phyloP scores from a whole-genome alignment of 306 rosid genomes.

The Medicago ruthenica region DNA sequence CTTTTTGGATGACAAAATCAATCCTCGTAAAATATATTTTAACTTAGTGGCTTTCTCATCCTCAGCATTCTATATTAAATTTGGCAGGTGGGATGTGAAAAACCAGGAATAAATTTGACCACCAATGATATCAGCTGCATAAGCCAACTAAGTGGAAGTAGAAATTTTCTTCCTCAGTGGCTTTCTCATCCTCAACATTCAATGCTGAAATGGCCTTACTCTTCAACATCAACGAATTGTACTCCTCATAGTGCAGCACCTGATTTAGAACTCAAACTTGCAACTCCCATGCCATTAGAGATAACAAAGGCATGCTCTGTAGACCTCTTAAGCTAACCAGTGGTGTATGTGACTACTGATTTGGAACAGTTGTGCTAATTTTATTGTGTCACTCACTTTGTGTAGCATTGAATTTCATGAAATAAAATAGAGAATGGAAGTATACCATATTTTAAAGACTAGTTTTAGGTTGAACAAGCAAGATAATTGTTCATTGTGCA shows the following conservation, averaged over 20 bases:
- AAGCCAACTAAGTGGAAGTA: background rate
- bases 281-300: conserved; percentile 54
- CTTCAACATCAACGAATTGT: conserved; percentile 31
- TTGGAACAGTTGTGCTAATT: background rate
- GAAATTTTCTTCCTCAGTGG: conserved; percentile 21
- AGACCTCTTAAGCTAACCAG: conserved; percentile 3
- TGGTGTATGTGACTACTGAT: conserved; percentile 1
- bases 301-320: conserved; percentile 23
- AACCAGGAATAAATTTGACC: background rate
- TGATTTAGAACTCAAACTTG: conserved; percentile 84
- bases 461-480: too few relatives aligned
- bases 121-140: background rate
- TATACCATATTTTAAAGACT: background rate
- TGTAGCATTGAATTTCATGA: background rate
- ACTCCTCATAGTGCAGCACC: conserved; percentile 24
- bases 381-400: conserved; percentile 1
- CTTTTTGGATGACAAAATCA: too few relatives aligned
- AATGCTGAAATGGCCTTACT: conserved; percentile 28
- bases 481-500: too few relatives aligned
- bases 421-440: background rate
- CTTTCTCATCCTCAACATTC: conserved; percentile 28
- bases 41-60: too few relatives aligned
- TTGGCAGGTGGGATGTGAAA: conserved; percentile 26
- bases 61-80: background rate
- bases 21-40: too few relatives aligned